Base-by-base conservation (phyloP, 371 early-diverging fungal species). In the Mortierella sp. region DNA sequence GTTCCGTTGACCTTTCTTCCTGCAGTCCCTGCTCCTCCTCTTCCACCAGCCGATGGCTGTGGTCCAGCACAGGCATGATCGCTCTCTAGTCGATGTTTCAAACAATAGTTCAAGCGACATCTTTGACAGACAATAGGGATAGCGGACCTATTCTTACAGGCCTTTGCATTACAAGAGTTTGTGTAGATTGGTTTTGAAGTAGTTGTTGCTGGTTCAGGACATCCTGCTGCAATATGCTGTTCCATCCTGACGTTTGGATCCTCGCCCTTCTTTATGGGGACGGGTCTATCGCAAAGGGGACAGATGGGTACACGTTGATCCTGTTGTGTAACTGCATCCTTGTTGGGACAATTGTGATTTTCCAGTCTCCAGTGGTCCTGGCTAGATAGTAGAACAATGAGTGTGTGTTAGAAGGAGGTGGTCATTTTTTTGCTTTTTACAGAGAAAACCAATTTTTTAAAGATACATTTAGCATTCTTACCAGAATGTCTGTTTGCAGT, bases 241-340 rank as follows among this genome's bases (percentile, higher is more conserved):
- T 92, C 89, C 85, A 90, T 87, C 84, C 88, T 83, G 45, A 89
- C 78, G 68, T 92, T 92, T 5, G 92, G 92, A 83, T 92, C 88
- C 47, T 89, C 87, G 22, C 89, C 90, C 73, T 88, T 74, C 55
- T 87, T 87, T 20, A 88, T 84, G n/a, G 92, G 90, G n/a, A 92
- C 90, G 43, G 91, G 90, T 54, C 85, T 87, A 30, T 86, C 80
- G 64, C 92, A 92, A 35, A 92, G 79, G 6, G 92, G 92, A 63
- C 92, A 92, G 26, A 86, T 84, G 30, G 92, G 91, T 0, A 90
- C 90, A 20, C 91, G 68, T 45, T 78, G 73, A 32, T 78, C 79
- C 71, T 70, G 70, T 10, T 45, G 79, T 1, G 71, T 26, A 69
- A 88, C 86, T 55, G 85, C 84, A 63, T 90, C 89, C 26, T 84